Conservation (phyloP, 176 grass and related monocot species). For the Puya raimondii region DNA sequence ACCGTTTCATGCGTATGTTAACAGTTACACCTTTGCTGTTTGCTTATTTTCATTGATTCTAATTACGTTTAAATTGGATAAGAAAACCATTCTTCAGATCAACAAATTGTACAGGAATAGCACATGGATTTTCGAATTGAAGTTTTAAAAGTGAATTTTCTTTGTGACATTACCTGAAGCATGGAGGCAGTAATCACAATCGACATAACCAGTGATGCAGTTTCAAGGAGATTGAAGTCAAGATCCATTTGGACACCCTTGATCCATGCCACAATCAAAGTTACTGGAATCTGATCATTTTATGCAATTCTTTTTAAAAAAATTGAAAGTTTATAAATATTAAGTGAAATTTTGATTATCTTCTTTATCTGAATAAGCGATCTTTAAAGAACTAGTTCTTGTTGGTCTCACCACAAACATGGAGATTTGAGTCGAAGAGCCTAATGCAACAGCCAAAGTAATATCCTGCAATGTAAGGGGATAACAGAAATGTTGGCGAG, state of each 20-base stretch:
- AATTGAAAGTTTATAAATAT: neutral
- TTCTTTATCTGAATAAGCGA: neutral
- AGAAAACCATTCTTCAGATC: too few species aligned
- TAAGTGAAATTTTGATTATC: constrained; percentile 1
- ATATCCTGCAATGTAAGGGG: constrained; percentile 39
- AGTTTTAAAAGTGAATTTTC: neutral
- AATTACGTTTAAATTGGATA: too few species aligned
- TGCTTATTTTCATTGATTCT: too few species aligned
- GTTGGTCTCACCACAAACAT: constrained; percentile 52
- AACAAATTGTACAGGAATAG: too few species aligned
- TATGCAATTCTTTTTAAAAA: constrained; percentile 2
- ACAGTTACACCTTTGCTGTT: too few species aligned
- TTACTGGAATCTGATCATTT: constrained; percentile 42
- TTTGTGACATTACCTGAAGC: constrained; percentile 31
- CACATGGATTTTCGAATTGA: neutral
- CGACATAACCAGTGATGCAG: constrained; percentile 38
- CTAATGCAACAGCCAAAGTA: constrained; percentile 47
- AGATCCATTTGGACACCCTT: constrained; percentile 53
- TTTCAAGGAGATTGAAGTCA: constrained; percentile 49
- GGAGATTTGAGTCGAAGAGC: constrained; percentile 56
- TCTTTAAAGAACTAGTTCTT: too few species aligned
- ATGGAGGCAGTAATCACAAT: constrained; percentile 44
- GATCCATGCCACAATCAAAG: constrained; percentile 46
- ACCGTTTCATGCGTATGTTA: too few species aligned
- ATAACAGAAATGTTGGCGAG: too few species aligned